These are phyloP conservation scores for Geranium rotundifolium DNA, from an alignment of 345 rosid genomes.

Conservation along the genomic window DNA sequence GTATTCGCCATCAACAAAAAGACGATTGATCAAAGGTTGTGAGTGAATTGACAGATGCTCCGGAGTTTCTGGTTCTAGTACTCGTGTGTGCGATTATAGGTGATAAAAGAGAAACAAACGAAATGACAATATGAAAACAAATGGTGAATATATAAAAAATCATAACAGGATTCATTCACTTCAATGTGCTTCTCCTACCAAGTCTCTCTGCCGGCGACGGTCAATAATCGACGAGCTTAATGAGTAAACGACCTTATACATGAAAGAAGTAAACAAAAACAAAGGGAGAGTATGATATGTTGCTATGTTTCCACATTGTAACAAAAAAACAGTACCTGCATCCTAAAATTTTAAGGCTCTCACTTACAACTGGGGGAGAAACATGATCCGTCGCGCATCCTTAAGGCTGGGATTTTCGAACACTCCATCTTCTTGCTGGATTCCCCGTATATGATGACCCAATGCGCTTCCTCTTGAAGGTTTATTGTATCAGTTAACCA, in stretches of 20 bases:
- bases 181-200: neutral
- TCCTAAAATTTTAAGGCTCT: constrained; percentile 32
- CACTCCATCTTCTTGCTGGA: constrained; percentile 14
- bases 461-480: constrained; percentile 20
- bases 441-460: constrained; percentile 8
- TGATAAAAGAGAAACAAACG: too few relatives aligned
- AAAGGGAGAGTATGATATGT: constrained; percentile 8
- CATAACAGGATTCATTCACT: neutral
- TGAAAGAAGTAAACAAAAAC: neutral
- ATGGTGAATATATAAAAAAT: too few relatives aligned
- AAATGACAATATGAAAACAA: too few relatives aligned
- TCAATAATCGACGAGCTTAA: neutral
- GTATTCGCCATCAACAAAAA: too few relatives aligned
- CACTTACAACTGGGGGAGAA: constrained; percentile 28
- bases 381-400: too few relatives aligned
- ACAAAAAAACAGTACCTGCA: constrained; percentile 34
- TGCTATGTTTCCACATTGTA: constrained; percentile 25
- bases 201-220: neutral
- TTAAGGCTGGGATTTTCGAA: too few relatives aligned
- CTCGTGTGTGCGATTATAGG: too few relatives aligned
- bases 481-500: constrained; percentile 16
- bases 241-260: neutral
- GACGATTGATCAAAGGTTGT: too few relatives aligned
- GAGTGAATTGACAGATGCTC: too few relatives aligned
- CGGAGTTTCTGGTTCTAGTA: too few relatives aligned